Evolutionary conservation across 768 basidiomycete genomes (phyloP).

Genomic region (Glaciozyma antarctica): DNA sequence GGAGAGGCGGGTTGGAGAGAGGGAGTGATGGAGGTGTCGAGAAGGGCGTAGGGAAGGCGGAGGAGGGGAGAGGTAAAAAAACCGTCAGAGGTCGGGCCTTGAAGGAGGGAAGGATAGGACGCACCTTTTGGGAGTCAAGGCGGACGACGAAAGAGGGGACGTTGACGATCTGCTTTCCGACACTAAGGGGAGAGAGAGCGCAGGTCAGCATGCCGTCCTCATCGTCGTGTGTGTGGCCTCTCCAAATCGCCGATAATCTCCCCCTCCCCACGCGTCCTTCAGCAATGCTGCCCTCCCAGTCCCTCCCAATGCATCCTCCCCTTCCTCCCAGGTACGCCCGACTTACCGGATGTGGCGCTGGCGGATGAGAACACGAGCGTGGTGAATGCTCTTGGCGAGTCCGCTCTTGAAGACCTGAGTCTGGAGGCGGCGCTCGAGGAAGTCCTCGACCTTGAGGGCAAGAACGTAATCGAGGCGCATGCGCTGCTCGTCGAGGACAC

Average conservation of each 20-base stretch:
- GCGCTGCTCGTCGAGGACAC: conserved; percentile 96
- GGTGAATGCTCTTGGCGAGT: conserved; percentile 95
- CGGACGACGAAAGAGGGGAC: conserved; percentile 98
- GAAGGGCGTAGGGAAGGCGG: neutral
- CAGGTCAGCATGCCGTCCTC: neutral
- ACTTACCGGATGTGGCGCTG: conserved; percentile 95
- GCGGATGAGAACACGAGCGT: conserved; percentile 93
- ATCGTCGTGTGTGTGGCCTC: neutral
- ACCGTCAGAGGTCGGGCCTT: neutral
- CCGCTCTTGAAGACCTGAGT: conserved; percentile 99
- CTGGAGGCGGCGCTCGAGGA: conserved; percentile 97
- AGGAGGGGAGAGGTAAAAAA: neutral
- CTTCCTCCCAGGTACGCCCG: neutral
- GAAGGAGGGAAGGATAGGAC: conserved; percentile 10
- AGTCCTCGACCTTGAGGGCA: conserved; percentile 97
- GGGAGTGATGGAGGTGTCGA: neutral
- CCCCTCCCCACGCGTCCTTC: too few species aligned
- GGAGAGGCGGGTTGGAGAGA: neutral
- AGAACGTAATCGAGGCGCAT: conserved; percentile 99
- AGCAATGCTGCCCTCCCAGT: too few species aligned
- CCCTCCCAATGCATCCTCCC: neutral
- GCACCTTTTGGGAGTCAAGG: conserved; percentile 88
- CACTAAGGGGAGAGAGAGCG: conserved; percentile 46
- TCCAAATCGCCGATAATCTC: neutral
- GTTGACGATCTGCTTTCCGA: conserved; percentile 98